Conservation (phyloP, 108 stramenopile genomes). For the Fragilariopsis cylindrus region DNA sequence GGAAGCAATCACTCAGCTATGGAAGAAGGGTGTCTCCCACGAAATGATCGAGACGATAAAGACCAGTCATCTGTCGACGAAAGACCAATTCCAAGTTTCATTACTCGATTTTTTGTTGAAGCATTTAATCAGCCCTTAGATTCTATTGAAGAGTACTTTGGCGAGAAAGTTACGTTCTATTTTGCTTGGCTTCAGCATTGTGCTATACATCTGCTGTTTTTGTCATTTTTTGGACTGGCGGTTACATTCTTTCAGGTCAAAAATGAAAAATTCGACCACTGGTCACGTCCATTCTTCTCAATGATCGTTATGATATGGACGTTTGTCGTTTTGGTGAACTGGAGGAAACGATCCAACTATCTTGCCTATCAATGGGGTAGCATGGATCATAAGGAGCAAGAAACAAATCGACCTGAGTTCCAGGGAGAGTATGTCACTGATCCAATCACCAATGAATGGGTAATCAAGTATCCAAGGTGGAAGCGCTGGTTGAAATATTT, state of each 20-base stretch:
- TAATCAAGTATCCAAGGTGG: constrained; percentile 83
- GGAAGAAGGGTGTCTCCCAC: constrained; percentile 15
- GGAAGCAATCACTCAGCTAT: background rate
- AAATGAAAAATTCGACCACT: constrained; percentile 71
- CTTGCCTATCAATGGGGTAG: constrained; percentile 92
- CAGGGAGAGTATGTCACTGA: constrained; percentile 60
- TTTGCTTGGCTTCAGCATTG: constrained; percentile 97
- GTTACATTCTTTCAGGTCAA: constrained; percentile 67
- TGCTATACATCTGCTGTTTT: constrained; percentile 76
- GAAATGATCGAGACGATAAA: background rate
- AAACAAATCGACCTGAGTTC: constrained; percentile 91
- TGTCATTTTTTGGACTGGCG: constrained; percentile 70
- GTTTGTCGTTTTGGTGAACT: constrained; percentile 88
- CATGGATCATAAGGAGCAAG: constrained; percentile 89
- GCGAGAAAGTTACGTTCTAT: constrained; percentile 97
- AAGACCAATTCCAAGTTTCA: constrained; percentile 45
- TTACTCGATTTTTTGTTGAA: constrained; percentile 75
- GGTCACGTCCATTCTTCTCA: constrained; percentile 69
- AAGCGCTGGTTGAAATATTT: constrained; percentile 80
- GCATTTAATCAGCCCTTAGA: constrained; percentile 90
- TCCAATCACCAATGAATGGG: constrained; percentile 80
- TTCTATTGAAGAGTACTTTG: constrained; percentile 94
- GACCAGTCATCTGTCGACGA: constrained; percentile 7
- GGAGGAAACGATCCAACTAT: constrained; percentile 82
- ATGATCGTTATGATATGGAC: constrained; percentile 93